phyloP scores from a whole-genome alignment of 257 asterid species.

The Przewalskia tangutica region DNA sequence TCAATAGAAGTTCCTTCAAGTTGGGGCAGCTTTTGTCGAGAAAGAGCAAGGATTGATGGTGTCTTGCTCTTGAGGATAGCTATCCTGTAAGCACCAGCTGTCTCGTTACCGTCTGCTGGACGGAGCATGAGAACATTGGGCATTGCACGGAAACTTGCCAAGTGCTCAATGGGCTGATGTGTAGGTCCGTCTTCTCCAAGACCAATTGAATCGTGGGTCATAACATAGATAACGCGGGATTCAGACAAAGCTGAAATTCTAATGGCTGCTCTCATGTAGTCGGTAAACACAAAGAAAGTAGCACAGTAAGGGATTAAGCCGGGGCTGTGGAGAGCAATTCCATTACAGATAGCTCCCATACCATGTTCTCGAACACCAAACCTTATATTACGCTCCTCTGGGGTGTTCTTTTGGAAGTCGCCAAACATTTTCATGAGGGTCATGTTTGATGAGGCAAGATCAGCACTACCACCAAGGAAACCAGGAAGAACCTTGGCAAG shows the following conservation, averaged over 20 bases:
- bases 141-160: constrained; percentile 80
- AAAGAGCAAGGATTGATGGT: constrained; percentile 68
- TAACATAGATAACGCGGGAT: constrained; percentile 69
- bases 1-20: constrained; percentile 68
- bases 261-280: constrained; percentile 74
- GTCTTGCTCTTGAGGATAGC: constrained; percentile 53
- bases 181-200: constrained; percentile 90
- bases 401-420: constrained; percentile 65
- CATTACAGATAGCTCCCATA: constrained; percentile 74
- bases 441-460: constrained; percentile 89
- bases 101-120: constrained; percentile 80
- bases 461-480: constrained; percentile 79
- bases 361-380: constrained; percentile 75
- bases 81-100: constrained; percentile 66
- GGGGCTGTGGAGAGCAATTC: constrained; percentile 66
- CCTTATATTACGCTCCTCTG: constrained; percentile 67
- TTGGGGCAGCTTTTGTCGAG: constrained; percentile 67
- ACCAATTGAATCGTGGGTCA: constrained; percentile 84
- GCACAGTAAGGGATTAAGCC: constrained; percentile 77
- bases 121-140: constrained; percentile 74
- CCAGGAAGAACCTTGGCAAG: constrained; percentile 82
- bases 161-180: constrained; percentile 75
- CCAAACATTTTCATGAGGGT: constrained; percentile 69
- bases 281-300: constrained; percentile 75
- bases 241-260: constrained; percentile 59